Evolutionary conservation across 805 yeast genomes (phyloP).

Genomic region (Priceomyces melissophilus): DNA sequence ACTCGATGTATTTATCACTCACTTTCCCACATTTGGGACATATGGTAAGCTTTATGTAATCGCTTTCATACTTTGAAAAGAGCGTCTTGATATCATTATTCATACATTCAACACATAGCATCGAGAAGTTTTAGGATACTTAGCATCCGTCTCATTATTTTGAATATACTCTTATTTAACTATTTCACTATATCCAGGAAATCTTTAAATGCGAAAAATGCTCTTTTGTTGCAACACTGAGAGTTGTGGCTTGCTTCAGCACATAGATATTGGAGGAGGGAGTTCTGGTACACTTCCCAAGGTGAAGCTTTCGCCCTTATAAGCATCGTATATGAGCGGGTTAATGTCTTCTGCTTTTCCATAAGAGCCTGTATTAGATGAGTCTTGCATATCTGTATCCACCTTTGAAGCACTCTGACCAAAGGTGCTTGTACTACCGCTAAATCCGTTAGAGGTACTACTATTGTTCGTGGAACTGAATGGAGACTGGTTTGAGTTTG

Average conservation of each 20-base stretch:
- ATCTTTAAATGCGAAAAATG: neutral
- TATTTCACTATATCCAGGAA: neutral
- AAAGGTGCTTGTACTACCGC: constrained; percentile 4
- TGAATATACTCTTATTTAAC: neutral
- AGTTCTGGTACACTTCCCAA: constrained; percentile 68
- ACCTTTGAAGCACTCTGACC: no score
- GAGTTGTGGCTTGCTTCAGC: constrained; percentile 4
- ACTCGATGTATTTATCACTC: constrained; percentile 90
- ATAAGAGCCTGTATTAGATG: neutral
- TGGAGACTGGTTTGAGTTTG: constrained; percentile 6
- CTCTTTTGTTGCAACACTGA: neutral
- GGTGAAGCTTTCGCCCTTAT: constrained; percentile 45
- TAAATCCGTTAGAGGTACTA: constrained; percentile 13
- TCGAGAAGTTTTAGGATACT: constrained; percentile 18
- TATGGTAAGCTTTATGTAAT: constrained; percentile 74
- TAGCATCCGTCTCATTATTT: neutral
- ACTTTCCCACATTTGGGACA: constrained; percentile 69
- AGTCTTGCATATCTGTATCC: no score
- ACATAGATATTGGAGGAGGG: constrained; percentile 53
- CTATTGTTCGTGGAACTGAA: neutral
- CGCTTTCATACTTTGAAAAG: constrained; percentile 69
- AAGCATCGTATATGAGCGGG: constrained; percentile 43
- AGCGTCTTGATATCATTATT: constrained; percentile 55
- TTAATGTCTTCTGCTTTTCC: constrained; percentile 34
- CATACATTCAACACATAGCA: constrained; percentile 93